Evolutionary conservation across 2,329 filamentous ascomycete genomes (phyloP).

Genomic region (Beauveria pseudobassiana): DNA sequence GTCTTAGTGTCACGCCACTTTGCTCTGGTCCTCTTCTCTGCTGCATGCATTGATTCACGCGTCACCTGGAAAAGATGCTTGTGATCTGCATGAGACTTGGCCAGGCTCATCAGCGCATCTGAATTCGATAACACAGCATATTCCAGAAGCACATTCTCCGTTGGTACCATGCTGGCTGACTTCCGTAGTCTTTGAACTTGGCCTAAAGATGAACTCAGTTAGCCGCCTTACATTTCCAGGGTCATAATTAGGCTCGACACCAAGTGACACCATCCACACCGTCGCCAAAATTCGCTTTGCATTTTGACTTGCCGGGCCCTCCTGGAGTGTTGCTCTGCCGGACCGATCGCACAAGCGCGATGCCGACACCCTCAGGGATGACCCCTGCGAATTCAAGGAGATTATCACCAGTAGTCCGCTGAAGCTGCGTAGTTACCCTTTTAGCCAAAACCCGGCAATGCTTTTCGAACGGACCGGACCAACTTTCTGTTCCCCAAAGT

Average conservation of each 20-base stretch:
- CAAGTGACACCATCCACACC: slow-evolving; percentile 68
- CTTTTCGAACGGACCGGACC: slow-evolving; percentile 76
- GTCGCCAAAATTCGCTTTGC: slow-evolving; percentile 19
- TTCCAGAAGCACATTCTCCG: slow-evolving; percentile 85
- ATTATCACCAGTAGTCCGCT: slow-evolving; percentile 25
- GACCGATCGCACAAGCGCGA: slow-evolving; percentile 1
- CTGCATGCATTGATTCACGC: not conserved
- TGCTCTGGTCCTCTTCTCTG: slow-evolving; percentile 1
- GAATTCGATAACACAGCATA: slow-evolving; percentile 73
- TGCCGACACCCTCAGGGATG: not conserved
- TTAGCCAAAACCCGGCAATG: slow-evolving; percentile 47
- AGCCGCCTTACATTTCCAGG: slow-evolving; percentile 75
- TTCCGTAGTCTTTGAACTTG: slow-evolving; percentile 81
- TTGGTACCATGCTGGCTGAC: slow-evolving; percentile 75
- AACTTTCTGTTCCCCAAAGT: slow-evolving; percentile 87
- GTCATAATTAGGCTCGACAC: slow-evolving; percentile 66
- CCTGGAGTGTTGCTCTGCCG: not conserved
- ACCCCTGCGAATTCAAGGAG: not conserved
- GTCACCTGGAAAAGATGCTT: slow-evolving; percentile 40
- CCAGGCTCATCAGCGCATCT: slow-evolving; percentile 60
- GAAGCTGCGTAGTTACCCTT: slow-evolving; percentile 61
- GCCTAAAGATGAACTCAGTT: slow-evolving; percentile 68
- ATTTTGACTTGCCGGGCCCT: slow-evolving; percentile 9
- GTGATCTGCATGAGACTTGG: slow-evolving; percentile 52
- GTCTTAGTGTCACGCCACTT: not conserved